phyloP scores from a whole-genome alignment of 768 basidiomycete genomes.

The Lactarius sp. region DNA sequence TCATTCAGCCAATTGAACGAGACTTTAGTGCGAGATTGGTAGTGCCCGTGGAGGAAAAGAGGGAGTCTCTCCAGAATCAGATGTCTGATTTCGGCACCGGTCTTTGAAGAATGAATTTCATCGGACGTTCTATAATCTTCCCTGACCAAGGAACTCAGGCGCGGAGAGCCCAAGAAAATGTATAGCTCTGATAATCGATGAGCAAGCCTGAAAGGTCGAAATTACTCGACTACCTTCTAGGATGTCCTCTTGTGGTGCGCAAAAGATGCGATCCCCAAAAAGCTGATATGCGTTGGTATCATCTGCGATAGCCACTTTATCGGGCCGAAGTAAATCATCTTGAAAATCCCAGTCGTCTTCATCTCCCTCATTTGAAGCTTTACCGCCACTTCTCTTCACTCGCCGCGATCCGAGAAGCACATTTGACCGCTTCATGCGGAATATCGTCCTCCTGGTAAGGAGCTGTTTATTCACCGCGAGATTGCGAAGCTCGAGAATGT shows the following conservation, averaged over 20 bases:
- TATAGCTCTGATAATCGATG: slow-evolving; percentile 57
- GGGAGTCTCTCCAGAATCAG: slow-evolving; percentile 82
- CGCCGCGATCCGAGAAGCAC: slow-evolving; percentile 74
- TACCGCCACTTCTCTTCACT: slow-evolving; percentile 36
- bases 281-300: slow-evolving; percentile 76
- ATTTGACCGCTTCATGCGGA: slow-evolving; percentile 62
- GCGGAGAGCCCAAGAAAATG: slow-evolving; percentile 62
- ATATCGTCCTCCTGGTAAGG: slow-evolving; percentile 46
- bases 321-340: slow-evolving; percentile 67
- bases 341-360: too few species aligned
- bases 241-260: slow-evolving; percentile 84
- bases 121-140: slow-evolving; percentile 66
- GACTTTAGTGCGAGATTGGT: slow-evolving; percentile 56
- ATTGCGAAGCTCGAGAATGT: slow-evolving; percentile 75
- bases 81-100: slow-evolving; percentile 47
- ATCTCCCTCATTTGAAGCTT: slow-evolving; percentile 43
- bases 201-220: not conserved
- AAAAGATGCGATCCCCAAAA: slow-evolving; percentile 72
- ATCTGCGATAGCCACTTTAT: slow-evolving; percentile 78
- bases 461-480: slow-evolving; percentile 69
- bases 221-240: slow-evolving; percentile 57
- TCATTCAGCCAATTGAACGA: slow-evolving; percentile 63
- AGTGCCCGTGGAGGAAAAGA: slow-evolving; percentile 88
- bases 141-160: slow-evolving; percentile 65
- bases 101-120: slow-evolving; percentile 46